Evolutionary conservation across 1,139 yeast genomes (phyloP).

Genomic region (Blastobotrys raffinosifermentans): DNA sequence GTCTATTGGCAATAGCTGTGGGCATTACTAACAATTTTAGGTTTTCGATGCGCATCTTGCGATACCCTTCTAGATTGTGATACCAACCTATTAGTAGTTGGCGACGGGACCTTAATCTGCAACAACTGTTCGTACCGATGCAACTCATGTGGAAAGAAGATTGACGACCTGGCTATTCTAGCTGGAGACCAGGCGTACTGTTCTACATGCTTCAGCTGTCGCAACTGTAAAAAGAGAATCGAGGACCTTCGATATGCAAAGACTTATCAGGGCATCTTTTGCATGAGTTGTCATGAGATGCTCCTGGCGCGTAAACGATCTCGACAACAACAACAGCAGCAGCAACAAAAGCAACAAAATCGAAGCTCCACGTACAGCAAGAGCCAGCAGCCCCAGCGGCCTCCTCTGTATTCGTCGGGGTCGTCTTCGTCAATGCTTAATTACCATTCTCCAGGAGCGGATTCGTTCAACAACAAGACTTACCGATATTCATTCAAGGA

Average conservation of each 20-base stretch:
- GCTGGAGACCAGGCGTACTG: conserved; percentile 95
- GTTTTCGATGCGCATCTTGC: conserved; percentile 82
- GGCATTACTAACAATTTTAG: too few relatives aligned
- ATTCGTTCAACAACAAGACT: conserved; percentile 3
- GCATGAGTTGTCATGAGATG: conserved; percentile 89
- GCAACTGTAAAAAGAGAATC: conserved; percentile 81
- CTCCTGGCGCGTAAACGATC: conserved; percentile 55
- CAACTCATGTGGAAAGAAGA: conserved; percentile 79
- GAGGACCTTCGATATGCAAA: conserved; percentile 90
- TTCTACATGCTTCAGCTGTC: conserved; percentile 82
- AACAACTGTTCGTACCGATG: conserved; percentile 88
- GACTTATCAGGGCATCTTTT: conserved; percentile 88
- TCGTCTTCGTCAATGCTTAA: not conserved
- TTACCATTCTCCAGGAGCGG: too few relatives aligned
- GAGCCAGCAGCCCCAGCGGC: not conserved
- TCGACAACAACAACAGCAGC: too few relatives aligned
- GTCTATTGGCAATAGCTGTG: conserved; percentile 1
- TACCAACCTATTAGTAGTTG: conserved; percentile 82
- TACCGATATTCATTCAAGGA: conserved; percentile 13
- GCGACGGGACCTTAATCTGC: conserved; percentile 88
- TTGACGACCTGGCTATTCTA: conserved; percentile 91
- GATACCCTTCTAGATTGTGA: conserved; percentile 72
- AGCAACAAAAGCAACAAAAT: not conserved
- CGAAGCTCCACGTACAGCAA: too few relatives aligned
- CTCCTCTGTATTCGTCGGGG: conserved; percentile 1